These are phyloP conservation scores for Metschnikowia aberdeeniae DNA, from an alignment of 805 yeast genomes.

Conservation along the genomic window DNA sequence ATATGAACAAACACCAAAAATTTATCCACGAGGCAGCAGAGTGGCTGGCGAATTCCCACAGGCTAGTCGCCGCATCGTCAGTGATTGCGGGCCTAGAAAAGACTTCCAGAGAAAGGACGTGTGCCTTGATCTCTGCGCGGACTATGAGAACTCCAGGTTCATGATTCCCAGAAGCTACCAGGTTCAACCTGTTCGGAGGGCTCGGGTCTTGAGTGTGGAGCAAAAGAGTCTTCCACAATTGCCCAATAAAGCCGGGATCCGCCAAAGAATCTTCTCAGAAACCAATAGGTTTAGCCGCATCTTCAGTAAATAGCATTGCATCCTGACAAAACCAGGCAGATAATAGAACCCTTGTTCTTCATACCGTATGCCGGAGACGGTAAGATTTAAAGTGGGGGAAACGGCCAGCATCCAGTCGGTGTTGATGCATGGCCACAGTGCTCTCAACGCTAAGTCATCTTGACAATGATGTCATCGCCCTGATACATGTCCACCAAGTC, in stretches of 20 bases:
- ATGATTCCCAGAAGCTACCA: slow-evolving; percentile 13
- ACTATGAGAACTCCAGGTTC: slow-evolving; percentile 18
- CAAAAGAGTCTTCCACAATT: neutral
- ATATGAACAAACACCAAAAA: too few species aligned
- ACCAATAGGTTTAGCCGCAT: slow-evolving; percentile 1
- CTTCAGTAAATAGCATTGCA: slow-evolving; percentile 1
- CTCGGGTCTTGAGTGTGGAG: neutral
- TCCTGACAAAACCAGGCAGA: neutral
- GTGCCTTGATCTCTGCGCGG: slow-evolving; percentile 17
- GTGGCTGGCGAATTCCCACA: neutral
- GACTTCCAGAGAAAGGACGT: slow-evolving; percentile 1
- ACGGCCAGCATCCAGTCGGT: too few species aligned
- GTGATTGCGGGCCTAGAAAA: neutral
- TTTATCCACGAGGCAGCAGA: neutral
- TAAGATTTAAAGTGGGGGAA: too few species aligned
- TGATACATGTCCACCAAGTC: slow-evolving; percentile 31
- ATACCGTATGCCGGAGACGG: too few species aligned
- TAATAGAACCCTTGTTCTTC: neutral
- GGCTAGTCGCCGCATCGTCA: neutral
- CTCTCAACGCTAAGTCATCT: slow-evolving; percentile 20
- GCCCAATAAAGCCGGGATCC: neutral
- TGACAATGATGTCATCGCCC: slow-evolving; percentile 36
- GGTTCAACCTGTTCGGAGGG: neutral
- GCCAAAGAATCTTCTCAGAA: neutral
- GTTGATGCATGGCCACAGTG: too few species aligned